These are phyloP conservation scores for Didymella segeticola DNA, from an alignment of 2,329 filamentous ascomycete genomes.

Conservation along the genomic window DNA sequence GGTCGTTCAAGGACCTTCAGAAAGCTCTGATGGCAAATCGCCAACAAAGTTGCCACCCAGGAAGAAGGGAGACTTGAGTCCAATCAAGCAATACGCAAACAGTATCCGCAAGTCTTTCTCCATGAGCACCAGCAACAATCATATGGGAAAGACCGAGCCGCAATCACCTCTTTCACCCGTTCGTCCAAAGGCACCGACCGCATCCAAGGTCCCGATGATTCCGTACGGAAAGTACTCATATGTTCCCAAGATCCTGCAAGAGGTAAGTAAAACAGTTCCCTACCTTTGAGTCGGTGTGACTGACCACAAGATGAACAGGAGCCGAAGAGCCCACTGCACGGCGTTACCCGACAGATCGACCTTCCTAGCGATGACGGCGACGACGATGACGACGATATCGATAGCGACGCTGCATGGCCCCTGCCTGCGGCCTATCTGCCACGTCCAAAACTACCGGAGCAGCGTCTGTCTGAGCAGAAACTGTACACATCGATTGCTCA, in stretches of 20 bases:
- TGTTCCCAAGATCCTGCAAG: slow-evolving; percentile 6
- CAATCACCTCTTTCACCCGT: background rate
- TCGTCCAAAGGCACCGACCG: background rate
- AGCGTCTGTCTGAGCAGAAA: slow-evolving; percentile 21
- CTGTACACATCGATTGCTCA: slow-evolving; percentile 23
- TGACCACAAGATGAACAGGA: slow-evolving; percentile 2
- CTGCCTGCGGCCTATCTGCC: slow-evolving; percentile 1
- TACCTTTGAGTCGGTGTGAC: background rate
- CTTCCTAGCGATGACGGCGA: slow-evolving; percentile 9
- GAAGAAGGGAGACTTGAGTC: slow-evolving; percentile 13
- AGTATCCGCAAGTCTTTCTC: slow-evolving; percentile 28
- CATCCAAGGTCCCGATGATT: background rate
- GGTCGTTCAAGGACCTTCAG: slow-evolving; percentile 1
- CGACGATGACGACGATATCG: background rate
- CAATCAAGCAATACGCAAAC: slow-evolving; percentile 30
- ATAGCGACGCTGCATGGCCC: background rate
- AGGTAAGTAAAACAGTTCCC: slow-evolving; percentile 1
- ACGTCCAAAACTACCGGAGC: slow-evolving; percentile 10
- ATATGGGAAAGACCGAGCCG: background rate
- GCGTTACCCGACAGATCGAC: slow-evolving; percentile 27
- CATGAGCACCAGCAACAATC: slow-evolving; percentile 7
- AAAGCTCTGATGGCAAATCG: background rate
- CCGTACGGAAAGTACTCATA: slow-evolving; percentile 4
- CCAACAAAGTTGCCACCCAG: background rate
- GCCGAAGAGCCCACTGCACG: slow-evolving; percentile 31